phyloP scores from a whole-genome alignment of 805 yeast genomes.

The Ogataea corticis region DNA sequence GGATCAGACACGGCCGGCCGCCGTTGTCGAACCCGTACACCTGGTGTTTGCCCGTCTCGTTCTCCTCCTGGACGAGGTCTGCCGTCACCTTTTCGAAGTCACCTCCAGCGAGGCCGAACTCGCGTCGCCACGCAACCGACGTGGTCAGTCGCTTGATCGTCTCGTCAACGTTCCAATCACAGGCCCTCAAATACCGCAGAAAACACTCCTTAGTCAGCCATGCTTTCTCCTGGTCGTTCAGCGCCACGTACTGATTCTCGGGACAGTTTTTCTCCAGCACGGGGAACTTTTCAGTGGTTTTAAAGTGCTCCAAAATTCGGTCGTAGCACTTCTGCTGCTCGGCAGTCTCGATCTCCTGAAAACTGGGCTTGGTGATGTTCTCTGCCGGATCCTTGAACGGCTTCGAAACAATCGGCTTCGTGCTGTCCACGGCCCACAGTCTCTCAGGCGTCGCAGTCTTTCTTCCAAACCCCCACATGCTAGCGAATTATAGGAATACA shows the following conservation, averaged over 20 bases:
- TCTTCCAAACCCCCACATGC: conserved; percentile 33
- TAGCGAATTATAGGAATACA: too few relatives aligned
- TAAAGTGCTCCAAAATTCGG: conserved; percentile 60
- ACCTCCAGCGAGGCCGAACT: conserved; percentile 71
- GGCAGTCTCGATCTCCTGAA: conserved; percentile 44
- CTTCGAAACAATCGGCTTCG: conserved; percentile 20
- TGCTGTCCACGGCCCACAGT: conserved; percentile 30
- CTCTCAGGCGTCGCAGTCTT: conserved; percentile 20
- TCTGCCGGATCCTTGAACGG: conserved; percentile 60
- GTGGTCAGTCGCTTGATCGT: conserved; percentile 71
- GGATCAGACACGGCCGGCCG: conserved; percentile 87
- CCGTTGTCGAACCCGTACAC: conserved; percentile 87
- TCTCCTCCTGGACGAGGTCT: conserved; percentile 60
- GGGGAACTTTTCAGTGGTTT: conserved; percentile 49
- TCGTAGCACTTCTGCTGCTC: conserved; percentile 62
- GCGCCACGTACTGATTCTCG: conserved; percentile 37
- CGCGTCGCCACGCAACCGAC: conserved; percentile 90
- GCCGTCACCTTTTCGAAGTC: conserved; percentile 50
- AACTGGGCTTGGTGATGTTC: conserved; percentile 39
- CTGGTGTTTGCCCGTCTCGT: conserved; percentile 89
- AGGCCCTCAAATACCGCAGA: conserved; percentile 85
- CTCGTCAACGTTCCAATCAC: conserved; percentile 77
- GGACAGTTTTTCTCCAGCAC: conserved; percentile 42
- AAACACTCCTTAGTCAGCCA: conserved; percentile 94
- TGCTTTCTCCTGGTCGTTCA: conserved; percentile 61